Evolutionary conservation across 805 yeast genomes (phyloP).

Genomic region (Wickerhamomyces mucosus): DNA sequence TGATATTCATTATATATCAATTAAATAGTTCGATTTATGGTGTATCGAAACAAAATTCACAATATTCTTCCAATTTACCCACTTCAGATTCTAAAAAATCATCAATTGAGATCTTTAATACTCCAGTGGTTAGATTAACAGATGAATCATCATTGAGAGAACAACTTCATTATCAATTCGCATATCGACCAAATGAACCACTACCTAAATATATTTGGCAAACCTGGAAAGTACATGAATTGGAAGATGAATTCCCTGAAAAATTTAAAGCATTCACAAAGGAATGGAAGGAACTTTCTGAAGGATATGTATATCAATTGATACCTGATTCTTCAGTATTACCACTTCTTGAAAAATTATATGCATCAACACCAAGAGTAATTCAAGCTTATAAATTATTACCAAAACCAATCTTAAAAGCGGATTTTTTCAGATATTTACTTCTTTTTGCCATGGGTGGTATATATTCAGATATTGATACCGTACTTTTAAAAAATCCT

Average conservation of each 20-base stretch:
- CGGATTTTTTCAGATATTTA: slow-evolving; percentile 89
- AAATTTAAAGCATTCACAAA: slow-evolving; percentile 39
- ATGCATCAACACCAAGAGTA: slow-evolving; percentile 66
- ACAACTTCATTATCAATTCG: slow-evolving; percentile 62
- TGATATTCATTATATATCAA: slow-evolving; percentile 3
- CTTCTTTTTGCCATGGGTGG: slow-evolving; percentile 89
- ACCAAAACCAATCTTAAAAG: slow-evolving; percentile 79
- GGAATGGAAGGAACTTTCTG: slow-evolving; percentile 58
- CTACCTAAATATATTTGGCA: slow-evolving; percentile 88
- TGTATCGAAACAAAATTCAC: slow-evolving; percentile 3
- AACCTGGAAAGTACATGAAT: slow-evolving; percentile 75
- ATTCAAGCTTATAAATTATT: slow-evolving; percentile 61
- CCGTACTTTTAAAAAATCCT: slow-evolving; percentile 63
- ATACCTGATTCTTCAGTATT: slow-evolving; percentile 62
- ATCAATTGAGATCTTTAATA: slow-evolving; percentile 4
- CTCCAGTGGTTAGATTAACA: slow-evolving; percentile 3
- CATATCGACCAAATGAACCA: slow-evolving; percentile 55
- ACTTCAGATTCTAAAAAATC: neutral
- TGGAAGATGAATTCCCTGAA: slow-evolving; percentile 48
- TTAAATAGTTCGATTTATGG: slow-evolving; percentile 10
- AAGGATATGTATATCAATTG: slow-evolving; percentile 60
- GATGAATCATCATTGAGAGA: slow-evolving; percentile 28
- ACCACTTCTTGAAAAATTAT: slow-evolving; percentile 46
- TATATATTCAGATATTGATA: slow-evolving; percentile 86
- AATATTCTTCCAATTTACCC: slow-evolving; percentile 1